Evolutionary conservation across 148 eudicot genomes (phyloP), one percentile per base, ranked within the genome.

Genomic region (Polygonum aviculare): DNA sequence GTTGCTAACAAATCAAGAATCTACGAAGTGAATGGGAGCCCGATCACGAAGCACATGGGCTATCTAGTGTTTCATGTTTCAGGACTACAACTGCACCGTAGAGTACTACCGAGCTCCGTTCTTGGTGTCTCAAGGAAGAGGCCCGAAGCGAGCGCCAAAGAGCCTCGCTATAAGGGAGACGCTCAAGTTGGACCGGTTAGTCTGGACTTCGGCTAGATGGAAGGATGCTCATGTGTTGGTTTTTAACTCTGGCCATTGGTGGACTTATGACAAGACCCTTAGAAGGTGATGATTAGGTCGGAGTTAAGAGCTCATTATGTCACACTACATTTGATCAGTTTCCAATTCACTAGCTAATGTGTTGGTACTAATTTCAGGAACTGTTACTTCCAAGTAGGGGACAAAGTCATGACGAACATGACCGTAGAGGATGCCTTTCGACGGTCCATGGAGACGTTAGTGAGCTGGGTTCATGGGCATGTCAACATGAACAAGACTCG

Each of bases 71-170:
- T 94, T 91, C 72, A 85, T 78, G 80, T 90, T 94, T 71, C 62
- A 40, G 18, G 95, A 87, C 57, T 91, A 78, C 76, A 94, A 91
- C 83, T 88, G 98, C 85, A 94, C 90, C 11, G 57, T 94, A 47
- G 98, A 94, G 81, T 94, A 94, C 82, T 94, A 90, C 77, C 77
- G 97, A 80, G 81, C 98, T 76, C 98, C 98, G 11, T 94, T 84
- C 80, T 82, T 94, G 40, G 98, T 94, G 52, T 79, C 80, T 44
- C 91, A 84, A 78, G 75, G 91, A 35, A 85, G 88, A 57, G 81
- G 90, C 8, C 98, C 95, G n/a, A 67, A 77, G 75, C 82, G 88
- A 57, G 59, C 88, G 18, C 91, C 89, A 0, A 38, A 76, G 49
- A 79, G 80, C 7, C 89, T 91, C 26, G 11, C 69, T 16, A 38